A percentile compares a stretch with the other conserved stretches of the same genome.
Evolutionary conservation across 805 yeast genomes (phyloP).

Genomic region (Cyberlindnera bimundalis): DNA sequence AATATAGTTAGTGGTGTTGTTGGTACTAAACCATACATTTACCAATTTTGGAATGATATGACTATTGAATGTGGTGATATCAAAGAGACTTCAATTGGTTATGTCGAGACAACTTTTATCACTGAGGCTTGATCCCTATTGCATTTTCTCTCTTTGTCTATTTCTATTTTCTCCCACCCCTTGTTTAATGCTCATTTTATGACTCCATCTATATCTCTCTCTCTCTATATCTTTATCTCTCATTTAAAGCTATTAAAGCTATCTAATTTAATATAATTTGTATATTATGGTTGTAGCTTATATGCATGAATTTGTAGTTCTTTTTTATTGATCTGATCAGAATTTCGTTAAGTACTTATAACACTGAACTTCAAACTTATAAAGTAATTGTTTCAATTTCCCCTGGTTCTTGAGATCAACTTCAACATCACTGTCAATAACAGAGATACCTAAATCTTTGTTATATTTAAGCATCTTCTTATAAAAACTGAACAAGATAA

Average conservation of each 20-base stretch:
- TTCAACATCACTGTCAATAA: slow-evolving; percentile 32
- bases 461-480: slow-evolving; percentile 50
- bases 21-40: slow-evolving; percentile 95
- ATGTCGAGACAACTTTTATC: slow-evolving; percentile 81
- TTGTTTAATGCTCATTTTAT: slow-evolving; percentile 3
- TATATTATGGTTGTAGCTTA: too few species aligned
- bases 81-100: slow-evolving; percentile 62
- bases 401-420: slow-evolving; percentile 33
- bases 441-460: slow-evolving; percentile 36
- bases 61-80: slow-evolving; percentile 41
- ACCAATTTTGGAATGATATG: slow-evolving; percentile 77
- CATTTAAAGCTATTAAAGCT: background rate
- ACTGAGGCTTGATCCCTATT: slow-evolving; percentile 30
- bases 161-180: background rate
- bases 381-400: slow-evolving; percentile 28
- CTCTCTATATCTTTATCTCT: background rate
- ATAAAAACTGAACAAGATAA: slow-evolving; percentile 57
- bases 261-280: background rate
- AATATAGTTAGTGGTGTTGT: slow-evolving; percentile 91
- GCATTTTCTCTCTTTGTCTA: background rate
- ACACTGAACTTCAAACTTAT: slow-evolving; percentile 30
- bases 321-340: too few species aligned
- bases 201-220: background rate
- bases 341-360: slow-evolving; percentile 24
- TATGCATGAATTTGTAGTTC: too few species aligned